phyloP scores from a whole-genome alignment of 345 rosid genomes.

The Linum trigynum region DNA sequence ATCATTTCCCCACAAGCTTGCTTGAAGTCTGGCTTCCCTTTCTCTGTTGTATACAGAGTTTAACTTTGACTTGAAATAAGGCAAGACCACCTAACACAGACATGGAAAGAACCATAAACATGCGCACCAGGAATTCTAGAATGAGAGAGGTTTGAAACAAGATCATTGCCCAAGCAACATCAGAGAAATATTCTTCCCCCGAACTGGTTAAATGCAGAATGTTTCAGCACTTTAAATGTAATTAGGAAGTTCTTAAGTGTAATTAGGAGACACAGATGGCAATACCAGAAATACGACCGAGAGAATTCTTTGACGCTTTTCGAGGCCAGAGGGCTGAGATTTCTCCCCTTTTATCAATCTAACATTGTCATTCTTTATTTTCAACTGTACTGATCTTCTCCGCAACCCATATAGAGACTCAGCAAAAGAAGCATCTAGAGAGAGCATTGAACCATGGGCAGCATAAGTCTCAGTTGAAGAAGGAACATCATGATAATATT shows the following conservation, averaged over 20 bases:
- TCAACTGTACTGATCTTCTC: slow-evolving; percentile 67
- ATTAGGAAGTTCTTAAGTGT: not conserved
- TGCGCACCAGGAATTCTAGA: too few species aligned
- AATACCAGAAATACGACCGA: slow-evolving; percentile 90
- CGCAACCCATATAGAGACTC: slow-evolving; percentile 94
- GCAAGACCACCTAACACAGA: slow-evolving; percentile 66
- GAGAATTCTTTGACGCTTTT: slow-evolving; percentile 71
- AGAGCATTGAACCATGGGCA: slow-evolving; percentile 9
- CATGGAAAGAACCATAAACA: not conserved
- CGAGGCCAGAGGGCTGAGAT: slow-evolving; percentile 54
- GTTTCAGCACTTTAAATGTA: not conserved
- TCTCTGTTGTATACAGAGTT: slow-evolving; percentile 77
- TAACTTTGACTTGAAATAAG: slow-evolving; percentile 85
- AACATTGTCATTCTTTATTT: slow-evolving; percentile 33
- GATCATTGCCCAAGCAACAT: too few species aligned
- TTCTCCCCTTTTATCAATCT: slow-evolving; percentile 36
- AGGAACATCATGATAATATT: not conserved
- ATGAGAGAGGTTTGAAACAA: too few species aligned
- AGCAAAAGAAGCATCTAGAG: slow-evolving; percentile 89
- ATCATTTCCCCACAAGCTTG: slow-evolving; percentile 88
- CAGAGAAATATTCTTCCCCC: too few species aligned
- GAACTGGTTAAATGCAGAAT: too few species aligned
- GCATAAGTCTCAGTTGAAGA: not conserved
- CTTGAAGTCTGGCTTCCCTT: slow-evolving; percentile 93
- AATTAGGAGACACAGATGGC: slow-evolving; percentile 15